Conservation (phyloP, 139 green algal genomes). For the Spirogloea muscicola region DNA sequence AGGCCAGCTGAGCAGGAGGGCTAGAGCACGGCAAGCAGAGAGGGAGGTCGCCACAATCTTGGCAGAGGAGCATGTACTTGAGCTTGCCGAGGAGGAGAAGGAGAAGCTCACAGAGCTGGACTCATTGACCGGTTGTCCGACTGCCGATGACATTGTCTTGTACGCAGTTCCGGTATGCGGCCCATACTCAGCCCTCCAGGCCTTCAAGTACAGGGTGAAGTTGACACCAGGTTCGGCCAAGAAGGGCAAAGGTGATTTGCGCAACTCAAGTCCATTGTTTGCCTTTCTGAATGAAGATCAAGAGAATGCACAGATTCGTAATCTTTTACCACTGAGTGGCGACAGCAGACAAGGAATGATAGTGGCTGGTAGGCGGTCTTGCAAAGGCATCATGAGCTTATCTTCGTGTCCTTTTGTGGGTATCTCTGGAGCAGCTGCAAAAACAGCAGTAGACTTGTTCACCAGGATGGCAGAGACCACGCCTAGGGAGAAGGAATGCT, state of each 20-base stretch:
- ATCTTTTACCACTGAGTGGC: background rate
- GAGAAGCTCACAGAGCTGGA: constrained; percentile 42
- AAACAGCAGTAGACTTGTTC: constrained; percentile 56
- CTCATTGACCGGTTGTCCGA: constrained; percentile 52
- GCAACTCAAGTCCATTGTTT: background rate
- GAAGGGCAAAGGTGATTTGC: constrained; percentile 76
- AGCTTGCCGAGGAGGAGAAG: constrained; percentile 34
- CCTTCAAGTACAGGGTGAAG: constrained; percentile 88
- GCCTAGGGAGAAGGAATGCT: constrained; percentile 56
- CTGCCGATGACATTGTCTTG: constrained; percentile 76
- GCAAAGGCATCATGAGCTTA: background rate
- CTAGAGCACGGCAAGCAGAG: constrained; percentile 1
- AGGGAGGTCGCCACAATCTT: constrained; percentile 43
- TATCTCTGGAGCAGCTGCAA: background rate
- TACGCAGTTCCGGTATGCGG: constrained; percentile 84
- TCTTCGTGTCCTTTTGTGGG: background rate
- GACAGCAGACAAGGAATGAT: background rate
- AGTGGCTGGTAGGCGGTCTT: background rate
- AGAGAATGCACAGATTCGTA: background rate
- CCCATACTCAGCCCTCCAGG: constrained; percentile 64
- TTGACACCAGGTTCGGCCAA: constrained; percentile 74
- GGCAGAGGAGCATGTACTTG: constrained; percentile 45
- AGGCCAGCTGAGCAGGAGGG: constrained; percentile 32
- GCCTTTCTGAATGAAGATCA: background rate
- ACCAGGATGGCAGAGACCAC: constrained; percentile 44